Conservation (phyloP, 1,139 yeast species). For the Nakaseomyces uthaithaninus region DNA sequence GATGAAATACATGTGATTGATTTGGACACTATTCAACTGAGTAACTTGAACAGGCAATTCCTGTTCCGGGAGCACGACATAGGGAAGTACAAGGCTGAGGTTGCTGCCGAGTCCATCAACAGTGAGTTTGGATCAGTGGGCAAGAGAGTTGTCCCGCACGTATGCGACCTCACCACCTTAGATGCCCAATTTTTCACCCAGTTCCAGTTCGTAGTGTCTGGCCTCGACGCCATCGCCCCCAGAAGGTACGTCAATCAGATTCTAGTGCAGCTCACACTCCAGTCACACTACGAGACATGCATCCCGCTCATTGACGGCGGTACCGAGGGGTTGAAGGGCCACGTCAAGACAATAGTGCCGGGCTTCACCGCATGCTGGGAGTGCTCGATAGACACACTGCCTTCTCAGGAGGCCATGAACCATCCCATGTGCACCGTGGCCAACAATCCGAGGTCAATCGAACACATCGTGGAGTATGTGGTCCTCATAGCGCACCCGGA, state of each 20-base stretch:
- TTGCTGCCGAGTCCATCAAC: slow-evolving; percentile 60
- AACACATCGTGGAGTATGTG: slow-evolving; percentile 93
- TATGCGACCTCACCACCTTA: slow-evolving; percentile 66
- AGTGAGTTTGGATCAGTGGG: slow-evolving; percentile 4
- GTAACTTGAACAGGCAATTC: slow-evolving; percentile 86
- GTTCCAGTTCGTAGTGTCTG: slow-evolving; percentile 73
- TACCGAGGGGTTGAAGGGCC: slow-evolving; percentile 91
- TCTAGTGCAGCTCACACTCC: slow-evolving; percentile 53
- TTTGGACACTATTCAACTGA: slow-evolving; percentile 89
- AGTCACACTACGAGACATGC: slow-evolving; percentile 43
- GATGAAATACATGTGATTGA: slow-evolving; percentile 73
- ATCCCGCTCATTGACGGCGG: slow-evolving; percentile 94
- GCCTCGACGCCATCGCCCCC: slow-evolving; percentile 85
- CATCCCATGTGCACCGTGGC: slow-evolving; percentile 89
- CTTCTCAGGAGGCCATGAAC: slow-evolving; percentile 50
- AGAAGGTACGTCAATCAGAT: slow-evolving; percentile 85
- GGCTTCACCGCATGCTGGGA: slow-evolving; percentile 85
- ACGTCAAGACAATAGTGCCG: slow-evolving; percentile 80
- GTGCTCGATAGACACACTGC: slow-evolving; percentile 71
- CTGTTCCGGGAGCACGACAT: slow-evolving; percentile 66
- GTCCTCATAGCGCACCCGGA: slow-evolving; percentile 69
- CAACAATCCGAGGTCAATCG: slow-evolving; percentile 85
- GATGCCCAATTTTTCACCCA: slow-evolving; percentile 54
- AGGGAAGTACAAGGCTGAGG: slow-evolving; percentile 72
- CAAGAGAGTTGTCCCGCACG: slow-evolving; percentile 45